phyloP scores from a whole-genome alignment of 495 filamentous ascomycete genomes.

The Penicillium desertorum region DNA sequence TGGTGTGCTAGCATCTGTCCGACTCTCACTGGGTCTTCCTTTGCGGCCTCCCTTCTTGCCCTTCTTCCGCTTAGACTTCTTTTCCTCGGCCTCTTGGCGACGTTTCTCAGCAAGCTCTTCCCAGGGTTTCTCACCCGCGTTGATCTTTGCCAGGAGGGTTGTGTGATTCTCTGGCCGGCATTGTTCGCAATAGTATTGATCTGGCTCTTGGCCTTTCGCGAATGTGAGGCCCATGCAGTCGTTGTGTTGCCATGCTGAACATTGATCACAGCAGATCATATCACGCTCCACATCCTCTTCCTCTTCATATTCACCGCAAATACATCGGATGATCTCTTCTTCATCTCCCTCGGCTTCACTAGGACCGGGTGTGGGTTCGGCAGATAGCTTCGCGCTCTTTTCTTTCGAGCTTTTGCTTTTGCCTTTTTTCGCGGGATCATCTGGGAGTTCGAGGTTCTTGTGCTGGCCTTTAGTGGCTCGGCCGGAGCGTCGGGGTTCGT shows the following conservation, averaged over 20 bases:
- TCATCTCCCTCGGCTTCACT: slow-evolving; percentile 58
- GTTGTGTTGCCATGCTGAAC: slow-evolving; percentile 94
- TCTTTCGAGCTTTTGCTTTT: slow-evolving; percentile 60
- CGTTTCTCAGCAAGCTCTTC: slow-evolving; percentile 61
- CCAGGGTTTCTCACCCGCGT: slow-evolving; percentile 81
- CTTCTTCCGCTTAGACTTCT: slow-evolving; percentile 49
- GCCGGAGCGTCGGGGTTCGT: slow-evolving; percentile 89
- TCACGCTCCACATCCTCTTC: slow-evolving; percentile 76
- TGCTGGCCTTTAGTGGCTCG: slow-evolving; percentile 96
- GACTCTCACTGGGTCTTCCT: slow-evolving; percentile 44
- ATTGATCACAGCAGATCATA: slow-evolving; percentile 90
- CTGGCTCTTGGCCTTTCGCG: slow-evolving; percentile 69
- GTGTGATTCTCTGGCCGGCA: slow-evolving; percentile 83
- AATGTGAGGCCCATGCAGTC: slow-evolving; percentile 87
- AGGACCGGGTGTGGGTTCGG: slow-evolving; percentile 53
- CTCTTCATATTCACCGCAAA: slow-evolving; percentile 85
- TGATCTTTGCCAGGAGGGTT: slow-evolving; percentile 68
- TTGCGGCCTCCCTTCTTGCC: slow-evolving; percentile 46
- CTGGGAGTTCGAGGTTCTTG: slow-evolving; percentile 72
- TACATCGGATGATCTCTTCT: slow-evolving; percentile 81
- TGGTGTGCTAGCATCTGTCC: slow-evolving; percentile 37
- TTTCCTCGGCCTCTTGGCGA: slow-evolving; percentile 51
- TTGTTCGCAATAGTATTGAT: slow-evolving; percentile 85
- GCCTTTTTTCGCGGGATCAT: slow-evolving; percentile 58
- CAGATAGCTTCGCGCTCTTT: slow-evolving; percentile 47